phyloP scores from a whole-genome alignment of 148 eudicot genomes.

The Diospyros kaki region DNA sequence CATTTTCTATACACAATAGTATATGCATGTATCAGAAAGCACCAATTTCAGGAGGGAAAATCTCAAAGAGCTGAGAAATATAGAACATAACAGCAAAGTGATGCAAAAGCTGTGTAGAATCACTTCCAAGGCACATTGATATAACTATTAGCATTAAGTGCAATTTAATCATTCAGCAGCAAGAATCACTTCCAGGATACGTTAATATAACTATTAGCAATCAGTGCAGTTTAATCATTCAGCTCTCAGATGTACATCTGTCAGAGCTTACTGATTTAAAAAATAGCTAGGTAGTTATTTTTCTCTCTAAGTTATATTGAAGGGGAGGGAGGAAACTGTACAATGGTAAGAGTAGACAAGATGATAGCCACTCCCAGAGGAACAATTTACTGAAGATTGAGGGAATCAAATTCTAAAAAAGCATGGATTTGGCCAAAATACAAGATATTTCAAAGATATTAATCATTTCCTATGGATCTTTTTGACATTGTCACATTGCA shows the following conservation, averaged over 20 bases:
- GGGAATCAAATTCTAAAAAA: too few species aligned
- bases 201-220: not conserved
- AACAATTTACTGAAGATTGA: too few species aligned
- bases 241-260: not conserved
- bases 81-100: not conserved
- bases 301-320: not conserved
- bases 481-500: too few species aligned
- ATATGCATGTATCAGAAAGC: conserved; percentile 1
- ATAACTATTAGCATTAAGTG: not conserved
- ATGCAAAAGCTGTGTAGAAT: conserved; percentile 5
- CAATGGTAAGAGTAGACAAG: too few species aligned
- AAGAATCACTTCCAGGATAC: not conserved
- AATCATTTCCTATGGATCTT: too few species aligned
- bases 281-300: not conserved
- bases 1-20: conserved; percentile 25
- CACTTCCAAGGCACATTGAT: not conserved
- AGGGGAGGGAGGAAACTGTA: not conserved
- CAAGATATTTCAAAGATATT: too few species aligned
- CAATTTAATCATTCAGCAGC: not conserved
- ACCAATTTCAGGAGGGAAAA: not conserved
- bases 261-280: not conserved
- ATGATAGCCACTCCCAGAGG: too few species aligned
- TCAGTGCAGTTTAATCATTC: too few species aligned
- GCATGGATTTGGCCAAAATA: too few species aligned
- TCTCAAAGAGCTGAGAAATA: not conserved